Evolutionary conservation across 177 flowering plant genomes (phyloP), one percentile per base, ranked within the genome.

Genomic region (Vitis hybrid): DNA sequence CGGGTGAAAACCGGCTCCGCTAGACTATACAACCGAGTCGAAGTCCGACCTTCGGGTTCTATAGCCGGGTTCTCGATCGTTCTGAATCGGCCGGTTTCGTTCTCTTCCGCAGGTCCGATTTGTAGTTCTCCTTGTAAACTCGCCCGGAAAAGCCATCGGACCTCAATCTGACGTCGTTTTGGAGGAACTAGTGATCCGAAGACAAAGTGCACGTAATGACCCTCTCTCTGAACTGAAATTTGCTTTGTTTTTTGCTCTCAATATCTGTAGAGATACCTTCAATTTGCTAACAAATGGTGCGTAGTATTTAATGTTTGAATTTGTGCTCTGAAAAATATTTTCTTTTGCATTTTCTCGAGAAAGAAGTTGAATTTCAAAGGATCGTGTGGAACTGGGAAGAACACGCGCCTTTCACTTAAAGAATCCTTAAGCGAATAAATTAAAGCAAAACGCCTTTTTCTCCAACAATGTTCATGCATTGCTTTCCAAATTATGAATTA

Each of bases 11-110:
- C 56, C 16, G 2, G 56, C 16, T 53, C 19, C 5, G 16, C 15
- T 5, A 14, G 15, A 6, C 56, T 5, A 52, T 45, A 68, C 61
- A 58, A 65, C 16, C 14, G 71, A 68, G 58, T 60, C 65, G 50
- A 48, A 66, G 50, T 1, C 50, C 49, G 49, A 20, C 8, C 15
- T 2, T 1, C 65, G 20, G 58, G 26, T 7, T 59, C 48, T 13
- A 15, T 11, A 60, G 2, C 9, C 72, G 12, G 31, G 61, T 62
- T 11, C 50, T 61, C 29, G 59, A 69, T 34, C 59, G 13, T 2
- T 59, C 62, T 31, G 13, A 1, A 2, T 51, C 72, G 6, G 49
- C 18, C 51, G 72, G 72, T 26, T 69, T 61, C 50, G 50, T 2
- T 66, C 59, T 15, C 3, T 56, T 56, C 56, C 58, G 58, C 3